These are phyloP conservation scores for Venturia asperata DNA, from an alignment of 2,329 filamentous ascomycete species.

Conservation along the genomic window DNA sequence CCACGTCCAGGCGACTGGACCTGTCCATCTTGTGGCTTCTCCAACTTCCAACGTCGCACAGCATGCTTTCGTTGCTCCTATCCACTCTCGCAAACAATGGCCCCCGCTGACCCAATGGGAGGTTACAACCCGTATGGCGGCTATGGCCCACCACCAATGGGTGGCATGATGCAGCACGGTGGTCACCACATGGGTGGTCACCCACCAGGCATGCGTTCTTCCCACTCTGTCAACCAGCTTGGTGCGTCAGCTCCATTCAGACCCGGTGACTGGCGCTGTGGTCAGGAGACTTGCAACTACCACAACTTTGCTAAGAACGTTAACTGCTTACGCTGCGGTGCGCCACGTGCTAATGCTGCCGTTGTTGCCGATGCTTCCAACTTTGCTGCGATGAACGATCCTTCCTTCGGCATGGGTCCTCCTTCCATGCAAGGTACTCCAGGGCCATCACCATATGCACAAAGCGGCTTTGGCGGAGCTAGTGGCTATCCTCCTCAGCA, in stretches of 20 bases:
- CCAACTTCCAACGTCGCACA: slow-evolving; percentile 97
- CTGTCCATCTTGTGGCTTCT: slow-evolving; percentile 96
- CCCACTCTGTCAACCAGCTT: slow-evolving; percentile 47
- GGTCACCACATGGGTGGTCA: slow-evolving; percentile 54
- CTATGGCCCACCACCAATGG: slow-evolving; percentile 43
- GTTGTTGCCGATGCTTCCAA: slow-evolving; percentile 74
- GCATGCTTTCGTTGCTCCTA: slow-evolving; percentile 99
- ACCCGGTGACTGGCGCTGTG: slow-evolving; percentile 98
- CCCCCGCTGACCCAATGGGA: slow-evolving; percentile 64
- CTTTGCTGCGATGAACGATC: slow-evolving; percentile 66
- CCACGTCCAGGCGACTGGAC: slow-evolving; percentile 98
- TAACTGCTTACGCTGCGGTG: slow-evolving; percentile 91
- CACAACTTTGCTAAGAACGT: slow-evolving; percentile 99
- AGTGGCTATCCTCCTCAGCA: slow-evolving; percentile 60
- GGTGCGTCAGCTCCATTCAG: slow-evolving; percentile 74
- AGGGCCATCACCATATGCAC: slow-evolving; percentile 53
- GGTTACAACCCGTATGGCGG: slow-evolving; percentile 57
- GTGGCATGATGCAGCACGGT: slow-evolving; percentile 35
- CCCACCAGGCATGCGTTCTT: slow-evolving; percentile 48
- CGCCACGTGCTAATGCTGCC: slow-evolving; percentile 85
- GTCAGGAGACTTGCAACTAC: slow-evolving; percentile 92
- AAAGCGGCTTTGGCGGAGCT: slow-evolving; percentile 44
- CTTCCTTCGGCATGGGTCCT: slow-evolving; percentile 74
- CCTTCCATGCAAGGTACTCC: slow-evolving; percentile 83
- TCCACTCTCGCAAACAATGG: slow-evolving; percentile 63